Conservation (phyloP, 1,284 basidiomycete genomes). For the Phlebopus sp. region DNA sequence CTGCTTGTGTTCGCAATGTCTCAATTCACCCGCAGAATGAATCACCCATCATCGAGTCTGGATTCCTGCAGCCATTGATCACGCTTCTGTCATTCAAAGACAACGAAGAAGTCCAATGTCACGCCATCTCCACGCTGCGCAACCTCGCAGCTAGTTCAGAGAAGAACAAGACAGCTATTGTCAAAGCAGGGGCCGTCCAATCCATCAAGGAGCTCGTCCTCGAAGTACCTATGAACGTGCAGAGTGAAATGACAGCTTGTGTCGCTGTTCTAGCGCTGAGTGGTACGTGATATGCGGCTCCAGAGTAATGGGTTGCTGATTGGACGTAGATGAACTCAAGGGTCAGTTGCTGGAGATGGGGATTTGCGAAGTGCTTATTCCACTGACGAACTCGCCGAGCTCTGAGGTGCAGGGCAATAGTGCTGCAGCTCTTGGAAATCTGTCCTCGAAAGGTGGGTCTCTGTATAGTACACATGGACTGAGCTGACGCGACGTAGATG, state of each 20-base stretch:
- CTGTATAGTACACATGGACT: not conserved
- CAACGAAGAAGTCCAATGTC: conserved; percentile 99
- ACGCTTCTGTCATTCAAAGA: conserved; percentile 97
- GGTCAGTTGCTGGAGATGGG: conserved; percentile 97
- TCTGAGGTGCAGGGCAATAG: conserved; percentile 99
- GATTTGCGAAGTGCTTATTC: conserved; percentile 96
- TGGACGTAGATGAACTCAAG: conserved; percentile 81
- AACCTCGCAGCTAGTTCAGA: conserved; percentile 97
- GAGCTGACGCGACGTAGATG: conserved; percentile 45
- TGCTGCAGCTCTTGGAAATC: conserved; percentile 95
- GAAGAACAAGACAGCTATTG: conserved; percentile 98
- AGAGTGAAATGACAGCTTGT: conserved; percentile 99
- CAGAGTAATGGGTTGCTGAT: conserved; percentile 9
- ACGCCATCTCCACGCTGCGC: conserved; percentile 97
- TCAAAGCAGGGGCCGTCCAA: conserved; percentile 97
- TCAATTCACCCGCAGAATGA: conserved; percentile 99
- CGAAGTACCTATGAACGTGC: conserved; percentile 93
- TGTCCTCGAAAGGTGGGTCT: conserved; percentile 88
- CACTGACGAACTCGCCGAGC: conserved; percentile 92
- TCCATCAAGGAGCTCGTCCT: conserved; percentile 97
- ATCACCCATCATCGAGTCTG: conserved; percentile 98
- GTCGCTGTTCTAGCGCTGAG: conserved; percentile 93
- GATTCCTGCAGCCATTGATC: conserved; percentile 95
- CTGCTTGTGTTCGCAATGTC: conserved; percentile 98
- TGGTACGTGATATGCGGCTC: conserved; percentile 48